A percentile compares a stretch with the other conserved stretches of the same genome.
Conservation (phyloP, 345 rosid species). For the Euclidium syriacum region DNA sequence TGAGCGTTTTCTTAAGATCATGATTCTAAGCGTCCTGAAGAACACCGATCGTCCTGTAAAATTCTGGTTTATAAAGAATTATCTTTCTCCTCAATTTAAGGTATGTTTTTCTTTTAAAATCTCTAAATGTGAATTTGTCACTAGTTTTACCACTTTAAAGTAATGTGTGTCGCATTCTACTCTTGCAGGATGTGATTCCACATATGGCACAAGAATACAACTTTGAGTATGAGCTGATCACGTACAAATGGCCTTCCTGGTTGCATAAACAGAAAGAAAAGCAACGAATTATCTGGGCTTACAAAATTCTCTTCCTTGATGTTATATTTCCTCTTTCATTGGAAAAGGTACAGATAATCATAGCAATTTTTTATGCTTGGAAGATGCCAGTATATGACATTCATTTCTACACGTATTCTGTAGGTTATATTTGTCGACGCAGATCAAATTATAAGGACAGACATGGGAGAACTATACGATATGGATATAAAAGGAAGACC, state of each 20-base stretch:
- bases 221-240: slow-evolving; percentile 83
- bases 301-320: slow-evolving; percentile 93
- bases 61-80: slow-evolving; percentile 99
- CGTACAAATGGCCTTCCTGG: slow-evolving; percentile 99
- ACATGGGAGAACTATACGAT: slow-evolving; percentile 98
- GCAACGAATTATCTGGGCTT: slow-evolving; percentile 98
- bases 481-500: slow-evolving; percentile 97
- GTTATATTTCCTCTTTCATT: slow-evolving; percentile 94
- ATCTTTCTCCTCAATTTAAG: slow-evolving; percentile 98
- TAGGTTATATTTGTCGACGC: slow-evolving; percentile 99
- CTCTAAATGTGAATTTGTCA: not conserved
- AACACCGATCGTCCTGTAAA: slow-evolving; percentile 88
- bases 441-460: slow-evolving; percentile 90
- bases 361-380: not conserved
- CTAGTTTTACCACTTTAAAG: not conserved
- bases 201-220: slow-evolving; percentile 93
- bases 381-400: not conserved
- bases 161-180: not conserved
- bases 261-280: slow-evolving; percentile 98
- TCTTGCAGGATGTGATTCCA: slow-evolving; percentile 86
- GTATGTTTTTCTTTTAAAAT: slow-evolving; percentile 31
- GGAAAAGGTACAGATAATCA: slow-evolving; percentile 62
- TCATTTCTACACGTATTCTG: slow-evolving; percentile 18
- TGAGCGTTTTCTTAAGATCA: slow-evolving; percentile 92
- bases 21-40: slow-evolving; percentile 94